Evolutionary conservation across 1,284 basidiomycete species (phyloP).

Genomic region (Cryptococcus floricola): DNA sequence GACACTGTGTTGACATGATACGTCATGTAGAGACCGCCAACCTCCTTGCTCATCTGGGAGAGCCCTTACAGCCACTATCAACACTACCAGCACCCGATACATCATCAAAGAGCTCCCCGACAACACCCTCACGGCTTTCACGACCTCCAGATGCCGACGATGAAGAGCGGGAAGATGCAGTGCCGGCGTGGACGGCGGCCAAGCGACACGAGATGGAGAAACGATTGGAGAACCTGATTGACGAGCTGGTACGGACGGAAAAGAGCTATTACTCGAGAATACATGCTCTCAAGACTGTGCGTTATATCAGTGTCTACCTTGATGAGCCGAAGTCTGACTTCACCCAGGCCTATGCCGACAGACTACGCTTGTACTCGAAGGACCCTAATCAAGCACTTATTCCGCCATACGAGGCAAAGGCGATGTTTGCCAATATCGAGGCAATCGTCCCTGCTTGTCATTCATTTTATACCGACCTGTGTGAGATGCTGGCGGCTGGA

Average conservation of each 20-base stretch:
- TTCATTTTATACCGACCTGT: constrained; percentile 77
- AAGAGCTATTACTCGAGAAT: constrained; percentile 44
- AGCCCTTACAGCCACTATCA: constrained; percentile 30
- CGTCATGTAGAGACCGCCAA: constrained; percentile 27
- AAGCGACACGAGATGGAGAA: constrained; percentile 35
- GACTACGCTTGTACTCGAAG: constrained; percentile 76
- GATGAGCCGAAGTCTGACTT: not conserved
- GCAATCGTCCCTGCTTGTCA: constrained; percentile 80
- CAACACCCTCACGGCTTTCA: constrained; percentile 22
- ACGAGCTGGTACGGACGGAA: constrained; percentile 47
- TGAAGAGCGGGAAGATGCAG: constrained; percentile 10
- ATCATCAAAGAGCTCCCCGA: constrained; percentile 11
- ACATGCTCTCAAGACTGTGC: constrained; percentile 40
- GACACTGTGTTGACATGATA: not conserved
- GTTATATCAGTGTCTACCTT: constrained; percentile 1
- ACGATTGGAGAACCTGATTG: constrained; percentile 29
- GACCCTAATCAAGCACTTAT: constrained; percentile 81
- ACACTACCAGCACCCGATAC: constrained; percentile 21
- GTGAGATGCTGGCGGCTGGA: constrained; percentile 60
- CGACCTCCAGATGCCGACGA: constrained; percentile 6
- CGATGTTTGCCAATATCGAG: constrained; percentile 90
- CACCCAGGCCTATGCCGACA: constrained; percentile 73
- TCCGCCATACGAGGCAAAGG: constrained; percentile 83
- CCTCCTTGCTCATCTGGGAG: constrained; percentile 37
- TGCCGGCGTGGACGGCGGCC: constrained; percentile 18